phyloP scores from a whole-genome alignment of 768 basidiomycete species.

The Naematelia encephala region DNA sequence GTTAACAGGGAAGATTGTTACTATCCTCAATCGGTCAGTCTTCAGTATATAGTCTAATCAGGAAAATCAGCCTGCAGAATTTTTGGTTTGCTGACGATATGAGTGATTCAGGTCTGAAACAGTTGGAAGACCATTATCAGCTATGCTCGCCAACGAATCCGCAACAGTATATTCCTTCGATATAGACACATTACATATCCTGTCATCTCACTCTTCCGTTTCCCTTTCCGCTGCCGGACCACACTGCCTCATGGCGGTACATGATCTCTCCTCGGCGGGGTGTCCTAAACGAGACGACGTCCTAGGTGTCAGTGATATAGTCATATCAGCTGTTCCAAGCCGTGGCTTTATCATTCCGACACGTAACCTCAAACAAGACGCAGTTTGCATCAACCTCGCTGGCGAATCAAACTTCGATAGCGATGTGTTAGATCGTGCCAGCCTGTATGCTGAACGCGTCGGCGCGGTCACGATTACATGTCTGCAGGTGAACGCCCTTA shows the following conservation, averaged over 20 bases:
- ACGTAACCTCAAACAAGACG: conserved; percentile 9
- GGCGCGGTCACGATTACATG: conserved; percentile 18
- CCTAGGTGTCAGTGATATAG: conserved; percentile 13
- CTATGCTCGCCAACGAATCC: conserved; percentile 27
- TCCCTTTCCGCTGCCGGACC: neutral
- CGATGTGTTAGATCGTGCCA: conserved; percentile 11
- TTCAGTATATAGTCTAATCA: neutral
- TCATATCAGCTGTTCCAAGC: conserved; percentile 28
- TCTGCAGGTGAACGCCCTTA: neutral
- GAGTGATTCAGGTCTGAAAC: conserved; percentile 21
- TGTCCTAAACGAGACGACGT: neutral
- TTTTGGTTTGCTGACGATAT: conserved; percentile 1
- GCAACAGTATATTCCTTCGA: conserved; percentile 30
- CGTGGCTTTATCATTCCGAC: conserved; percentile 21
- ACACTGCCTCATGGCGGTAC: neutral
- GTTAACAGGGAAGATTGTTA: conserved; percentile 18
- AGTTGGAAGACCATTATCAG: conserved; percentile 26
- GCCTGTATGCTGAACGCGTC: conserved; percentile 10
- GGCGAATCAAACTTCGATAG: conserved; percentile 20
- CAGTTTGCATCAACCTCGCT: conserved; percentile 20
- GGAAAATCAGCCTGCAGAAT: neutral
- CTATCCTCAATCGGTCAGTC: conserved; percentile 28
- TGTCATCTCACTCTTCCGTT: conserved; percentile 4
- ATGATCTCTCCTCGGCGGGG: conserved; percentile 1
- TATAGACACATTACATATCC: conserved; percentile 15